Conservation (phyloP, 106 monocot genomes). For the Alisma plantagoaquatica region DNA sequence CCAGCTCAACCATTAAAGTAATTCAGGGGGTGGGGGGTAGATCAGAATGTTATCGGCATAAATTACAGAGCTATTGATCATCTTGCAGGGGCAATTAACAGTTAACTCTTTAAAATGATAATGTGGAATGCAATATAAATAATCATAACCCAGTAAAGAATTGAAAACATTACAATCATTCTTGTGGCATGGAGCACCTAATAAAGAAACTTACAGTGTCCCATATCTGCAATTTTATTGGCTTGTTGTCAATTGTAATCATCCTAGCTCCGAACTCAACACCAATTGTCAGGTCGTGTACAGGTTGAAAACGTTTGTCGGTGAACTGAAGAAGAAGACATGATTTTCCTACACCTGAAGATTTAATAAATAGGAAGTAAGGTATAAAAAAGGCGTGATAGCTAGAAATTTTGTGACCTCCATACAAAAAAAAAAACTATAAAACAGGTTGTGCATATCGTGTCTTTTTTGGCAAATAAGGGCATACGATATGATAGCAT, state of each 20-base stretch:
- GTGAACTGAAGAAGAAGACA: slow-evolving; percentile 93
- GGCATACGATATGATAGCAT: not conserved
- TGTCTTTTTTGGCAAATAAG: not conserved
- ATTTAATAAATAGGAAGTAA: not conserved
- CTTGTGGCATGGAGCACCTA: no score
- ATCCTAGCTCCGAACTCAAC: slow-evolving; percentile 91
- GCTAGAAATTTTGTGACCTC: no score
- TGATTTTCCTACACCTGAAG: slow-evolving; percentile 90
- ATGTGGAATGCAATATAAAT: not conserved
- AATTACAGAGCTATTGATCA: no score
- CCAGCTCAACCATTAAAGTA: no score
- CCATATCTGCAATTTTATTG: slow-evolving; percentile 97
- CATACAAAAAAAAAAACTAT: not conserved
- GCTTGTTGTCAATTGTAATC: slow-evolving; percentile 88
- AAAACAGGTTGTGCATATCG: not conserved
- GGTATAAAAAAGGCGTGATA: no score
- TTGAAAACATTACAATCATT: no score
- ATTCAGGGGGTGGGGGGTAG: no score
- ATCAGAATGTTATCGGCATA: no score
- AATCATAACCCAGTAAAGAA: not conserved
- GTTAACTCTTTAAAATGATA: not conserved
- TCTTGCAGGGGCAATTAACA: no score
- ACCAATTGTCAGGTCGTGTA: slow-evolving; percentile 90
- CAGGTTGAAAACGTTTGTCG: slow-evolving; percentile 90
- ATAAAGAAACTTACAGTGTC: slow-evolving; percentile 54